Base-by-base conservation (phyloP, 2,329 filamentous ascomycete genomes). In the Paraphaeosphaeria sporulosa region DNA sequence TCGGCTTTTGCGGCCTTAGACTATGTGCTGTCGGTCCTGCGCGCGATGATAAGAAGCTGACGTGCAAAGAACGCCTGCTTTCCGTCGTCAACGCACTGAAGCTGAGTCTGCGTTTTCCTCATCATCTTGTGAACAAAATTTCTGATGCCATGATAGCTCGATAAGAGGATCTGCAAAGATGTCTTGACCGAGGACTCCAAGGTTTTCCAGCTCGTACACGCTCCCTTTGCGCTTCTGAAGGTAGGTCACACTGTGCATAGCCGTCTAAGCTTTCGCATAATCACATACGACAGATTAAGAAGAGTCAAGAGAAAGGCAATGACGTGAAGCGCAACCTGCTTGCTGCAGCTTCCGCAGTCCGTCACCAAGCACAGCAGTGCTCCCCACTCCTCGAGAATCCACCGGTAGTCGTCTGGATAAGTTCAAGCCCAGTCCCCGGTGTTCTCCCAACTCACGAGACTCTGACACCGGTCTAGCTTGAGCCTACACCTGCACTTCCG, bases 141-240 rank as follows among this genome's bases (percentile, higher is more conserved):
- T 25, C 47, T 53, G 15, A 48, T 25, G 7, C 15, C 21, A 13
- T 4, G 15, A 52, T 36, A 58, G 60, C 1, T 25, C 23, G 55
- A 63, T 42, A 63, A 63, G 58, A 48, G 55, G 9, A 56, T 61
- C 40, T 63, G 61, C 36, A 50, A 57, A 15, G 61, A 61, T 32
- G 51, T 61, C 3, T 10, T 63, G 36, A 51, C 57, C 21, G 58
- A 63, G 34, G 40, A 54, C 19, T 34, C 42, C 32, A 55, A 56
- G 34, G 40, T 63, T 40, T 13, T 19, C 17, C 48, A 55, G 3
- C 44, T 63, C 8, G 61, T 59, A 2, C 47, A 60, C 30, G 57
- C 27, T n/a, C 44, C 47, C 4, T 13, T 27, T 19, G 47, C 47
- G 12, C 34, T 52, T n/a, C 15, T 19, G 12, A 47, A 38, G 21